Evolutionary conservation across 352 stramenopile species (phyloP).

Genomic region (Detonula confervacea): DNA sequence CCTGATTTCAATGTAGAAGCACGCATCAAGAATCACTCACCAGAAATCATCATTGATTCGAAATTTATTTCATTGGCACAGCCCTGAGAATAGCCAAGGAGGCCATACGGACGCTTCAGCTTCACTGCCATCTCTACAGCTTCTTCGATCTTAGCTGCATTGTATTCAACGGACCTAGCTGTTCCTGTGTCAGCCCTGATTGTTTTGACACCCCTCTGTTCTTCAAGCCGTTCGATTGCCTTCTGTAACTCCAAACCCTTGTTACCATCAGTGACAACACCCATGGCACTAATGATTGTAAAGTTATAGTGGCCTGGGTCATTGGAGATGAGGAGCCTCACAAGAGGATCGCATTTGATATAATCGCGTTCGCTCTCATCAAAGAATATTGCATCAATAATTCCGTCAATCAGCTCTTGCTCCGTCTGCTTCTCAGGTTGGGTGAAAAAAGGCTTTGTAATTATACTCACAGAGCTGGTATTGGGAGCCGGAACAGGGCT

Average conservation of each 20-base stretch:
- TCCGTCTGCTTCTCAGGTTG: conserved; percentile 65
- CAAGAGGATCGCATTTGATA: conserved; percentile 75
- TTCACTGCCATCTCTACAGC: conserved; percentile 71
- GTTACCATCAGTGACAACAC: conserved; percentile 85
- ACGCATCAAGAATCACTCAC: conserved; percentile 16
- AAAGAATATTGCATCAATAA: conserved; percentile 84
- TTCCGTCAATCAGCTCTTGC: conserved; percentile 80
- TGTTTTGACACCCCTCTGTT: conserved; percentile 71
- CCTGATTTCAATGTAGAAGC: no score
- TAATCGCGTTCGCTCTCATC: conserved; percentile 68
- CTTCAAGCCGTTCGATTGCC: conserved; percentile 73
- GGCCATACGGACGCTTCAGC: conserved; percentile 71
- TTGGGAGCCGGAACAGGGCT: conserved; percentile 28
- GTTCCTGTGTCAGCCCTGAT: conserved; percentile 84
- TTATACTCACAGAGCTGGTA: conserved; percentile 8
- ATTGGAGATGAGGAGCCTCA: conserved; percentile 81
- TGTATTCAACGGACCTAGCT: conserved; percentile 83
- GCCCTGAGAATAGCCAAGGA: conserved; percentile 85
- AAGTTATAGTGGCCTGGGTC: conserved; percentile 82
- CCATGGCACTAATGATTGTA: conserved; percentile 83
- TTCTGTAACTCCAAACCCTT: conserved; percentile 77
- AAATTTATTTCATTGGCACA: conserved; percentile 84
- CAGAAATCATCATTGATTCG: conserved; percentile 78
- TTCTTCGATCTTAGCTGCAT: conserved; percentile 83
- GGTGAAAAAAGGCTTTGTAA: conserved; percentile 64